Base-by-base conservation (phyloP, 2,329 filamentous ascomycete genomes). In the Boeremia lycopersici region DNA sequence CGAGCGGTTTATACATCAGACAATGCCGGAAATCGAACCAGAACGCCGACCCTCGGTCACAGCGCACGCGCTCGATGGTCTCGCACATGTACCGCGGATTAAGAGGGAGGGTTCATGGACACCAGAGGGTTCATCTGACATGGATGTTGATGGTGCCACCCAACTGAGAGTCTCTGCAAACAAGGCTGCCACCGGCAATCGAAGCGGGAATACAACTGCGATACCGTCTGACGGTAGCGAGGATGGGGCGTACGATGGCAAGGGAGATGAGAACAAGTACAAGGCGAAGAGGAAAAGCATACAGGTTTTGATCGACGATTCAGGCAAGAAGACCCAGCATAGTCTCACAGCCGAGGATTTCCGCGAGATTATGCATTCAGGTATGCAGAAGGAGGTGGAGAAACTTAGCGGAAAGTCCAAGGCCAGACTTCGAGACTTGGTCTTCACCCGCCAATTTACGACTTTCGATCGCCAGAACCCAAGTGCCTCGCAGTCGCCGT, bases 391-490 rank as follows among this genome's bases (percentile, higher is more conserved):
- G 43, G 77, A 81, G 48, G 74, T 74, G 33, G 65, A 65, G 17
- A 68, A 63, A 44, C 53, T 63, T 17, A 62, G 57, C 23, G 65
- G 68, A 6, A 76, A 73, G 54, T 74, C 71, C 11, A 74, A 78
- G 19, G 71, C 66, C 29, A 73, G 73, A 12, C 76, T 82, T 39
- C 72, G 80, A 50, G 80, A 89, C 64, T 76, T 90, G 39, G 83
- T 90, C 46, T 93, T 92, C 68, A 91, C 88, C 0, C 80, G 84
- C 23, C 86, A 88, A 57, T 89, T 91, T 65, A 89, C 88, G 6
- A 82, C 87, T 0, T 92, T 93, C 70, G 89, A 93, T 72, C 81
- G 87, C 10, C 86, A 89, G 60, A 92, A 91, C 66, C 80, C 82
- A 5, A 77, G 77, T 1, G 83, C 84, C 2, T 81, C 83, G 3